Percentiles rank a stretch among this genome's conserved stretches.
phyloP scores from a whole-genome alignment of 2,329 filamentous ascomycete genomes.

The Sclerotinia minor region DNA sequence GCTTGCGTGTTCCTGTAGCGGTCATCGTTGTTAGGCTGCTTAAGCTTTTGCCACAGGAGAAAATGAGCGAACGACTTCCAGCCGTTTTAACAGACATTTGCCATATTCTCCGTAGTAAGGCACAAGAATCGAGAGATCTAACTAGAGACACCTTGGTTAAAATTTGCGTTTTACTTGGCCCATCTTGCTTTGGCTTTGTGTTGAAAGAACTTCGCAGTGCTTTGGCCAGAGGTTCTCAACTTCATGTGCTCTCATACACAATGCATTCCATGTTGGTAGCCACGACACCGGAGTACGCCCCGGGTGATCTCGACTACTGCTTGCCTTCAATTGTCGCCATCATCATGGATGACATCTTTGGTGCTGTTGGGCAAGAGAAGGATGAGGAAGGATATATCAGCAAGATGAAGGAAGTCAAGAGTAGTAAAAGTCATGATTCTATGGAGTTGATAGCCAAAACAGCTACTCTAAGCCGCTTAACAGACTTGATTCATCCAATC shows the following conservation, averaged over 20 bases:
- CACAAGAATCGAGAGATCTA: conserved; percentile 86
- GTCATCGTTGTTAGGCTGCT: conserved; percentile 87
- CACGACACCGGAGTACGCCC: conserved; percentile 68
- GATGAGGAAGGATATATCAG: conserved; percentile 94
- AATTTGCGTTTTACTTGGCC: conserved; percentile 77
- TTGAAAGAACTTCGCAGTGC: conserved; percentile 85
- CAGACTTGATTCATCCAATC: conserved; percentile 75
- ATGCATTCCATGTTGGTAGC: conserved; percentile 86
- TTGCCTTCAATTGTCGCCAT: conserved; percentile 74
- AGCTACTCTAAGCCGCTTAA: conserved; percentile 71
- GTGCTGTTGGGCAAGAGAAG: conserved; percentile 88
- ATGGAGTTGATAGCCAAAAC: conserved; percentile 90
- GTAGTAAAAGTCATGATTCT: conserved; percentile 96
- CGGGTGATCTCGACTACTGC: conserved; percentile 89
- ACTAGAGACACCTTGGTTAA: conserved; percentile 84
- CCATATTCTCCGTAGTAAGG: conserved; percentile 86
- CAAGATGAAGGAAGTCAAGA: conserved; percentile 97
- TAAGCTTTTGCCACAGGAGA: conserved; percentile 70
- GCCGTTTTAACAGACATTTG: conserved; percentile 88
- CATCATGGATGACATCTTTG: conserved; percentile 97
- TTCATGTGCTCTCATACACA: conserved; percentile 93
- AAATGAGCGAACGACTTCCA: conserved; percentile 74
- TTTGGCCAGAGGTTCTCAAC: conserved; percentile 81
- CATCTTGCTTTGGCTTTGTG: conserved; percentile 86
- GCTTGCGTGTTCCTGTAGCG: conserved; percentile 85